Conservation (phyloP, 768 basidiomycete genomes). For the Mycena leptocephala region DNA sequence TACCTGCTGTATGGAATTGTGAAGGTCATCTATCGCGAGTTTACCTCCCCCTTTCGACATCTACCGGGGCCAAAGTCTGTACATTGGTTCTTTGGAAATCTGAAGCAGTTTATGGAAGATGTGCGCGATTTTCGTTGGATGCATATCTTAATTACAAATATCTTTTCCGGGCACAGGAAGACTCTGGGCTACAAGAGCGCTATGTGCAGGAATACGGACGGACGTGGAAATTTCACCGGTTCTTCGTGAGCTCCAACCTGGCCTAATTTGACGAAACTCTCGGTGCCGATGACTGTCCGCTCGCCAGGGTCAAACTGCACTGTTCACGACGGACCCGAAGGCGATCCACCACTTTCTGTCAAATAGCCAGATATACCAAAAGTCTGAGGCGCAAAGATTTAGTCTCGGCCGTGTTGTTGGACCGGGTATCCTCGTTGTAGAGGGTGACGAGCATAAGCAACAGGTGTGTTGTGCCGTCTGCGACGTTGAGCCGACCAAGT, state of each 20-base stretch:
- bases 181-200: neutral
- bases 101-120: conserved; percentile 7
- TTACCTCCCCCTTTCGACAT: neutral
- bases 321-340: conserved; percentile 15
- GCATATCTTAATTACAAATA: neutral
- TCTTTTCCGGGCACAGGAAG: neutral
- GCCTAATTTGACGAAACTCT: neutral
- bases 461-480: conserved; percentile 28
- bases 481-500: too few species aligned
- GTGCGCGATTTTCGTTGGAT: neutral
- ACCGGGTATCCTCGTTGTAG: conserved; percentile 48
- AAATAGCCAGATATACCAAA: conserved; percentile 21
- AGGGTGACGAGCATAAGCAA: conserved; percentile 41
- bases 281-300: neutral
- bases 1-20: neutral
- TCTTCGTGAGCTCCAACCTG: neutral
- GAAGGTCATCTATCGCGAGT: neutral
- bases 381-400: neutral
- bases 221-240: neutral
- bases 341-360: conserved; percentile 26
- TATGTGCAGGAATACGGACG: conserved; percentile 1
- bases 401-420: conserved; percentile 20
- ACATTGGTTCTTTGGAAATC: conserved; percentile 26
- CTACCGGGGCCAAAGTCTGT: conserved; percentile 18
- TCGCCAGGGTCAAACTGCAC: neutral